Conservation (phyloP, 768 basidiomycete species). For the Udeniomyces megalosporus region DNA sequence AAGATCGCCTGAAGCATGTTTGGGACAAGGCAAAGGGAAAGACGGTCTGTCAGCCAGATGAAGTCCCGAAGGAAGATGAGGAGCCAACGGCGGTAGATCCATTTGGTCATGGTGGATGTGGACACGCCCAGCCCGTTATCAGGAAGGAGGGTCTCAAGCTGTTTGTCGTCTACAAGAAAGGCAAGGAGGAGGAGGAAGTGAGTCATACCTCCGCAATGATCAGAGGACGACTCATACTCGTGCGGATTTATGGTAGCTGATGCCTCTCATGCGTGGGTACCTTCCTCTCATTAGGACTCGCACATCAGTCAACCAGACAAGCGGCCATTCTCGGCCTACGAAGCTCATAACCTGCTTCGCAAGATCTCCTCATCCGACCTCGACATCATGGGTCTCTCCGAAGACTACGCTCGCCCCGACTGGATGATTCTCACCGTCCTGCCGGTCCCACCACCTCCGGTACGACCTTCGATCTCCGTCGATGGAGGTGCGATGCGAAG, state of each 20-base stretch:
- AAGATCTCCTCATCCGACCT: constrained; percentile 87
- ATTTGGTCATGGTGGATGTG: constrained; percentile 84
- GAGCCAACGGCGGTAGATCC: constrained; percentile 19
- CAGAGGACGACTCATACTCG: not conserved
- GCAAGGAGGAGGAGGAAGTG: constrained; percentile 68
- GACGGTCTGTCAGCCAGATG: constrained; percentile 75
- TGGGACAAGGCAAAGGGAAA: constrained; percentile 34
- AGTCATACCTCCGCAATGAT: too few relatives aligned
- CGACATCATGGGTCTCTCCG: constrained; percentile 73
- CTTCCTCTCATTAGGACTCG: constrained; percentile 18
- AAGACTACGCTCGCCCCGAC: constrained; percentile 89
- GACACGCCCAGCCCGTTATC: constrained; percentile 72
- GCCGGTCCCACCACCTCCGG: constrained; percentile 93
- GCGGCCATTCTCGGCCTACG: constrained; percentile 54
- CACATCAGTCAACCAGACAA: constrained; percentile 26
- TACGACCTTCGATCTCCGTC: constrained; percentile 92
- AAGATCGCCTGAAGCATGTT: constrained; percentile 29
- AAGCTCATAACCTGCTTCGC: constrained; percentile 86
- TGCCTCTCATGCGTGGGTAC: not conserved
- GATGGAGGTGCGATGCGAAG: constrained; percentile 93
- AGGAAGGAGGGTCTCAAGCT: constrained; percentile 91
- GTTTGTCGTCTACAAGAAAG: constrained; percentile 82
- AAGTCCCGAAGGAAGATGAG: constrained; percentile 55
- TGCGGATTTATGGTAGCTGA: not conserved
- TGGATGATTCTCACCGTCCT: constrained; percentile 99